Evolutionary conservation across 148 eudicot genomes (phyloP).

Genomic region (Amaranthus palmeri): DNA sequence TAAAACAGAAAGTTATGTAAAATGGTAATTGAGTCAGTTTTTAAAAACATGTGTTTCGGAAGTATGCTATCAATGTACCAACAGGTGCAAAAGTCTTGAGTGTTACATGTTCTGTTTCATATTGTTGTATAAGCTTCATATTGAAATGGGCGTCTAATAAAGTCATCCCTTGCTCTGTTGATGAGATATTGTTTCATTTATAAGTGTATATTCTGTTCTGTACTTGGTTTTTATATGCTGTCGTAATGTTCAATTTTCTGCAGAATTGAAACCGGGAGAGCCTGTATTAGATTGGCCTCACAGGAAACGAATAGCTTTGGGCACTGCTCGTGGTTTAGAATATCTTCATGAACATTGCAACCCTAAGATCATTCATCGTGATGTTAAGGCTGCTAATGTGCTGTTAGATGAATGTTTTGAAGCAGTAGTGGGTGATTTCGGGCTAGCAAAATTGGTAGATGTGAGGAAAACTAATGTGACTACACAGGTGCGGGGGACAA

Average conservation of each 20-base stretch:
- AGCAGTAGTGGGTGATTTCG: slow-evolving; percentile 58
- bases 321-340: slow-evolving; percentile 61
- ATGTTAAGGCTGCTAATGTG: slow-evolving; percentile 59
- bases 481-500: slow-evolving; percentile 55
- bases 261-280: slow-evolving; percentile 48
- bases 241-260: slow-evolving; percentile 4
- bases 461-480: slow-evolving; percentile 56
- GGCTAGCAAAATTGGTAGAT: slow-evolving; percentile 60
- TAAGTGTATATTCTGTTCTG: neutral
- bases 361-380: slow-evolving; percentile 55
- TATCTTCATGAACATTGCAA: slow-evolving; percentile 66
- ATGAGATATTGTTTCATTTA: neutral
- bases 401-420: slow-evolving; percentile 45
- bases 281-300: slow-evolving; percentile 49
- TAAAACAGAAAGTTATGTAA: neutral
- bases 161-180: neutral
- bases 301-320: slow-evolving; percentile 52
- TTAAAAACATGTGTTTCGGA: too few relatives aligned
- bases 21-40: too few relatives aligned
- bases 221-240: neutral
- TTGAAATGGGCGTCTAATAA: neutral
- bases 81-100: neutral
- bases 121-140: neutral
- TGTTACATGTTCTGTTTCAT: neutral
- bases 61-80: neutral